A percentile compares a stretch with the other conserved stretches of the same genome.
Evolutionary conservation across 345 rosid genomes (phyloP).

Genomic region (Moricandia moricandioides): DNA sequence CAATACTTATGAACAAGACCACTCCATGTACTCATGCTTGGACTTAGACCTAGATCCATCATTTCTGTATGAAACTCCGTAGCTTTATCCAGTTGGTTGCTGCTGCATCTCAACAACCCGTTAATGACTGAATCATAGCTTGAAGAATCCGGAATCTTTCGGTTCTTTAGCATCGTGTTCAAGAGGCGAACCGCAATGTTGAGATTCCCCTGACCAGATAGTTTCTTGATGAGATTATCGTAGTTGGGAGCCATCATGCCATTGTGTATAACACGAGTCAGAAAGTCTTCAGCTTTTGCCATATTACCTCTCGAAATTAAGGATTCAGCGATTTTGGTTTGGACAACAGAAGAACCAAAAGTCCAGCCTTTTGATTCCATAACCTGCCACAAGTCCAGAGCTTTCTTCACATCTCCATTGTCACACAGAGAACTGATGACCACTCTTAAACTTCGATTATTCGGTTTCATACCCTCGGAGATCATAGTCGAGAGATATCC

Average conservation of each 20-base stretch:
- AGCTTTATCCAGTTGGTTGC: constrained; percentile 41
- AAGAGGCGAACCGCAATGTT: constrained; percentile 58
- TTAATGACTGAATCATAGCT: constrained; percentile 59
- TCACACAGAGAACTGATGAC: constrained; percentile 43
- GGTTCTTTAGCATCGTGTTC: constrained; percentile 60
- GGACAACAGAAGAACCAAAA: constrained; percentile 45
- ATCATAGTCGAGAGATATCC: constrained; percentile 59
- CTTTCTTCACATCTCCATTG: constrained; percentile 45
- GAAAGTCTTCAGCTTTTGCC: constrained; percentile 54
- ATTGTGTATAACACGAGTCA: constrained; percentile 44
- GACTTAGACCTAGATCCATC: constrained; percentile 52
- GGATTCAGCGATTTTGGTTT: constrained; percentile 45
- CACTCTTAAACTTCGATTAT: constrained; percentile 55
- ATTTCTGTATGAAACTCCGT: constrained; percentile 65
- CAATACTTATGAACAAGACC: constrained; percentile 44
- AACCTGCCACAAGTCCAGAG: constrained; percentile 49
- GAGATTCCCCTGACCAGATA: constrained; percentile 43
- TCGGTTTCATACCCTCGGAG: constrained; percentile 52
- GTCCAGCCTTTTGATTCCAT: constrained; percentile 54
- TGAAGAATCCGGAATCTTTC: constrained; percentile 43
- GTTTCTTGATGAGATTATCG: constrained; percentile 54
- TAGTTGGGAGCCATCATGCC: constrained; percentile 37
- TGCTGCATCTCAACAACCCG: constrained; percentile 44
- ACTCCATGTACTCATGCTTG: constrained; percentile 51
- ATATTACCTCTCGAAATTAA: constrained; percentile 47